phyloP scores from a whole-genome alignment of 1,139 yeast genomes.

The Sporopachydermia cereana region DNA sequence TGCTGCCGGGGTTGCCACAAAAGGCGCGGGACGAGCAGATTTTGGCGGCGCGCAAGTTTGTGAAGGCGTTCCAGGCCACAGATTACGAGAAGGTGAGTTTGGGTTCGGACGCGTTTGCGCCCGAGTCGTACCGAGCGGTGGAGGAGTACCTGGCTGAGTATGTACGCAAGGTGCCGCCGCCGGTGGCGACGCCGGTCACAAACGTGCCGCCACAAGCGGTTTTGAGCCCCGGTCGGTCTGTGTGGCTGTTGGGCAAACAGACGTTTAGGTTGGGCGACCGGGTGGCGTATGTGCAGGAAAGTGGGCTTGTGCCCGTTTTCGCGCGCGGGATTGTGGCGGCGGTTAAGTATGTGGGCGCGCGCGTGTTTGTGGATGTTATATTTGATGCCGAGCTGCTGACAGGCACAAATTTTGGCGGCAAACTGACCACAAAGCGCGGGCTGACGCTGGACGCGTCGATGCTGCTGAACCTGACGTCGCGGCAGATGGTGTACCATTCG shows the following conservation, averaged over 20 bases:
- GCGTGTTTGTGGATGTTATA: constrained; percentile 47
- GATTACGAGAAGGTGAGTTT: constrained; percentile 52
- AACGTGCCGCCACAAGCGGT: constrained; percentile 84
- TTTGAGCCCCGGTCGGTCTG: constrained; percentile 63
- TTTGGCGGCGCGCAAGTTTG: constrained; percentile 27
- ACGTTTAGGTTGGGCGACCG: constrained; percentile 81
- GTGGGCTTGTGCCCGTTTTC: constrained; percentile 83
- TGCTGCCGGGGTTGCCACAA: constrained; percentile 26
- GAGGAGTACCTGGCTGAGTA: constrained; percentile 51
- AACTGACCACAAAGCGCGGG: constrained; percentile 70
- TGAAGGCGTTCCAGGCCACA: constrained; percentile 40
- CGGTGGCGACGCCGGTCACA: constrained; percentile 47
- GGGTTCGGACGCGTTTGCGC: constrained; percentile 71
- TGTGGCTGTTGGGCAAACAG: constrained; percentile 64
- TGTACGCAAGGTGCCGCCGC: constrained; percentile 30
- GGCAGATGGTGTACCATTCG: constrained; percentile 68
- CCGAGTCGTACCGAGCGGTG: constrained; percentile 51
- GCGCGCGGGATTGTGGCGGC: constrained; percentile 89
- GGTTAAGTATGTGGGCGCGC: constrained; percentile 50
- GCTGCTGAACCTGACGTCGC: constrained; percentile 62
- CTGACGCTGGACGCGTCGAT: constrained; percentile 71
- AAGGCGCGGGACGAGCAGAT: constrained; percentile 30
- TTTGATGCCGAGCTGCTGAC: constrained; percentile 78
- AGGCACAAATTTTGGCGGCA: constrained; percentile 73
- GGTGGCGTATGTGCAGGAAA: constrained; percentile 71